Evolutionary conservation across 768 basidiomycete species (phyloP).

Genomic region (Suillus placidus): DNA sequence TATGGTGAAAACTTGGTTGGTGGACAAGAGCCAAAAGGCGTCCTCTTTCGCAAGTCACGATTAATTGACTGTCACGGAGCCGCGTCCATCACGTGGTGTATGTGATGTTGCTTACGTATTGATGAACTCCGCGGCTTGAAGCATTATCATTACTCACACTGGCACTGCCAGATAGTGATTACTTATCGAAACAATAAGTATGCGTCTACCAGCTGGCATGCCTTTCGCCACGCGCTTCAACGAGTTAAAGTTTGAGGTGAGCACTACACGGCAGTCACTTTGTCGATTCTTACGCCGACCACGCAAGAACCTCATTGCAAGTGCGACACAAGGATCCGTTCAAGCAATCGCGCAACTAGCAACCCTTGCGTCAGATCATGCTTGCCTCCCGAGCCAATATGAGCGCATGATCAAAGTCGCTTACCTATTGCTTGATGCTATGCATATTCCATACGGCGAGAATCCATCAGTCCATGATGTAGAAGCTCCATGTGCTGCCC

Average conservation of each 20-base stretch:
- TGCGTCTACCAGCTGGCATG: constrained; percentile 1
- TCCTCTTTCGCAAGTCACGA: neutral
- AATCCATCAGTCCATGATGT: constrained; percentile 14
- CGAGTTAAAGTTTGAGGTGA: constrained; percentile 24
- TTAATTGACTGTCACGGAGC: constrained; percentile 18
- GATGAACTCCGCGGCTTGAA: constrained; percentile 1
- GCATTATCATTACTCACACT: neutral
- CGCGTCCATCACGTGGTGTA: constrained; percentile 23
- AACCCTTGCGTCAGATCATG: constrained; percentile 13
- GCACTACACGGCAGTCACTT: constrained; percentile 2
- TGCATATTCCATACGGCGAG: constrained; percentile 21
- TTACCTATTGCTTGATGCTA: constrained; percentile 24
- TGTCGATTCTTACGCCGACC: neutral
- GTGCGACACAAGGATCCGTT: constrained; percentile 16
- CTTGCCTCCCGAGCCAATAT: constrained; percentile 26
- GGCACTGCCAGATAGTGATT: too few species aligned
- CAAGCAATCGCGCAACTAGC: constrained; percentile 19
- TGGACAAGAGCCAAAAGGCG: constrained; percentile 1
- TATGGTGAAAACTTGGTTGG: constrained; percentile 14
- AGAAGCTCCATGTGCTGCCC: constrained; percentile 17
- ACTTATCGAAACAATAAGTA: neutral
- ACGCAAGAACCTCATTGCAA: constrained; percentile 21
- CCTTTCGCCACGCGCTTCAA: neutral
- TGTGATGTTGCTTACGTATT: constrained; percentile 13
- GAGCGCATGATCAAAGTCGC: constrained; percentile 24